Conservation (phyloP, 2,329 filamentous ascomycete species). For the Pseudogymnoascus sp. region DNA sequence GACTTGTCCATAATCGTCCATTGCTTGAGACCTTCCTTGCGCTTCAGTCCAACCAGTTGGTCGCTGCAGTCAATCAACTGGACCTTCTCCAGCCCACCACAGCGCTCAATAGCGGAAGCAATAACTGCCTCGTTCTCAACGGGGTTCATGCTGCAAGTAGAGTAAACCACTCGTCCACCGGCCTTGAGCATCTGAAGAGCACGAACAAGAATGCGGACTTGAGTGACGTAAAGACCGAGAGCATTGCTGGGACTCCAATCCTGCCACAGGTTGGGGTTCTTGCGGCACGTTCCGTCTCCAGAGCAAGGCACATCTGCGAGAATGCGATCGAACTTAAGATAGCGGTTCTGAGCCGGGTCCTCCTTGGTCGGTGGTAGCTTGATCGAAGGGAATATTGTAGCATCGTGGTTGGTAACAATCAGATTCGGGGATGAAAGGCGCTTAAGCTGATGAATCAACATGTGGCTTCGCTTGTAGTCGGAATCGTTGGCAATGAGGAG, state of each 20-base stretch:
- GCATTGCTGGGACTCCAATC: constrained; percentile 88
- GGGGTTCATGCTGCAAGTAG: constrained; percentile 97
- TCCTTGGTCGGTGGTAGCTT: constrained; percentile 61
- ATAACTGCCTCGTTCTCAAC: constrained; percentile 94
- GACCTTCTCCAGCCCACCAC: constrained; percentile 75
- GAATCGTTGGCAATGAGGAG: constrained; percentile 91
- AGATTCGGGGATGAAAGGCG: constrained; percentile 92
- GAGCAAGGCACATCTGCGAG: constrained; percentile 95
- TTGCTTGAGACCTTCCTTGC: constrained; percentile 65
- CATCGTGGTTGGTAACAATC: constrained; percentile 96
- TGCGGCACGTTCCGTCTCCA: constrained; percentile 86
- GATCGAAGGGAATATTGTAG: constrained; percentile 89
- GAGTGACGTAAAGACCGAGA: constrained; percentile 77
- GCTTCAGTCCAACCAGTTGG: constrained; percentile 67
- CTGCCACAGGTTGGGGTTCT: constrained; percentile 91
- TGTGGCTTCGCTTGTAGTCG: constrained; percentile 93
- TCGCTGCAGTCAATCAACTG: constrained; percentile 77
- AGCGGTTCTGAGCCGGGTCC: constrained; percentile 52
- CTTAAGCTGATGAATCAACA: constrained; percentile 97
- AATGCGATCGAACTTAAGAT: constrained; percentile 95
- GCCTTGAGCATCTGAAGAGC: constrained; percentile 94
- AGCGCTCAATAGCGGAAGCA: constrained; percentile 79
- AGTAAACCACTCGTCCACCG: constrained; percentile 91
- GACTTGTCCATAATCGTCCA: constrained; percentile 93
- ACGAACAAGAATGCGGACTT: constrained; percentile 82